A percentile compares a stretch with the other conserved stretches of the same genome.
These are phyloP conservation scores for Trichosporon asahii DNA, from an alignment of 1,284 basidiomycete genomes.

Conservation along the genomic window DNA sequence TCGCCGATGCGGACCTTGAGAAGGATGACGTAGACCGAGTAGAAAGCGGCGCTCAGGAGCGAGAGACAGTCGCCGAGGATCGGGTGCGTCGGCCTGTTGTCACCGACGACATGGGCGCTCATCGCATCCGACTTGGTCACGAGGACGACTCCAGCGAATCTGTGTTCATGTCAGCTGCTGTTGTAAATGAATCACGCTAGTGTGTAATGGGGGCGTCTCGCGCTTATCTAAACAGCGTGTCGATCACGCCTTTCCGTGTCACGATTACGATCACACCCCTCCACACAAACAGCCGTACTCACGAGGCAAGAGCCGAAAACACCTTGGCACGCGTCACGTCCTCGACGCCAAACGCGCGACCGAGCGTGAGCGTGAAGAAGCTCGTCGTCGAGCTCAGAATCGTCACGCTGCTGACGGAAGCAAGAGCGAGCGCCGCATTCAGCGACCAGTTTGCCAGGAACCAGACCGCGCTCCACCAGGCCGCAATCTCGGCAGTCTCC, in stretches of 20 bases:
- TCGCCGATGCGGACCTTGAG: slow-evolving; percentile 81
- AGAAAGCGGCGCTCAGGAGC: slow-evolving; percentile 76
- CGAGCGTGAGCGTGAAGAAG: slow-evolving; percentile 88
- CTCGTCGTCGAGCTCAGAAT: slow-evolving; percentile 85
- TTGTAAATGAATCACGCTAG: neutral
- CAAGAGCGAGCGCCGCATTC: slow-evolving; percentile 75
- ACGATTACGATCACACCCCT: neutral
- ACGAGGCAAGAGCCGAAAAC: slow-evolving; percentile 78
- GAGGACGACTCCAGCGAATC: slow-evolving; percentile 78
- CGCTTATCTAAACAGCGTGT: neutral
- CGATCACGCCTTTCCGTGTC: slow-evolving; percentile 1
- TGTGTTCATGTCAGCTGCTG: slow-evolving; percentile 42
- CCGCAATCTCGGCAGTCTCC: slow-evolving; percentile 73
- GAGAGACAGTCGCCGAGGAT: slow-evolving; percentile 75
- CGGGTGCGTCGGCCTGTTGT: slow-evolving; percentile 33
- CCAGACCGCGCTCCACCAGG: slow-evolving; percentile 78
- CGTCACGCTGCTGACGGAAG: slow-evolving; percentile 85
- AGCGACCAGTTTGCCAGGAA: slow-evolving; percentile 87
- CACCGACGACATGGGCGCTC: slow-evolving; percentile 20
- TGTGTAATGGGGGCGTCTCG: neutral
- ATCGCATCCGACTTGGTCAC: slow-evolving; percentile 77
- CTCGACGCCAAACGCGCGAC: slow-evolving; percentile 80
- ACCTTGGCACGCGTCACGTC: slow-evolving; percentile 70
- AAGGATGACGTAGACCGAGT: slow-evolving; percentile 86
- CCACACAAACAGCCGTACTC: slow-evolving; percentile 24